Conservation (phyloP, 768 basidiomycete species). For the Boletus tylopilopsis region DNA sequence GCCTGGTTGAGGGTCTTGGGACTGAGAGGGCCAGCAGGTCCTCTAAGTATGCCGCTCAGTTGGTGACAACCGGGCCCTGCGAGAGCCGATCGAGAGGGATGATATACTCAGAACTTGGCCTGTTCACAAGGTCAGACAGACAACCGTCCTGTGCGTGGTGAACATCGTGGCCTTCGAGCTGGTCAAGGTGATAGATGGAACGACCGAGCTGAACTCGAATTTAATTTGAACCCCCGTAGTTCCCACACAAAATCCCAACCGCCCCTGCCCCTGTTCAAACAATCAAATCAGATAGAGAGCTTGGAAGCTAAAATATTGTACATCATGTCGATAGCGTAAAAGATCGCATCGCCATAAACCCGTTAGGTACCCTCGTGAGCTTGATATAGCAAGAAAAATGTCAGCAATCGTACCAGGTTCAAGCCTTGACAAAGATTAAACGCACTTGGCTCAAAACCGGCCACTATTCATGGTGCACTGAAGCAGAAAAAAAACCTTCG, state of each 20-base stretch:
- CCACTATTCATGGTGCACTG: background rate
- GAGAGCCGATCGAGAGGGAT: conserved; percentile 59
- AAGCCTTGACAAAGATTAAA: background rate
- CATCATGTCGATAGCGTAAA: too few species aligned
- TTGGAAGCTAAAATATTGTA: too few species aligned
- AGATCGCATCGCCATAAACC: too few species aligned
- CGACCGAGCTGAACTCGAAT: background rate
- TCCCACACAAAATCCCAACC: too few species aligned
- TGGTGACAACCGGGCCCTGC: conserved; percentile 53
- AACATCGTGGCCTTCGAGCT: conserved; percentile 64
- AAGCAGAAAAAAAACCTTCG: conserved; percentile 1
- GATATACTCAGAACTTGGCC: conserved; percentile 75
- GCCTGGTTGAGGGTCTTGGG: conserved; percentile 38
- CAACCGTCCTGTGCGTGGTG: conserved; percentile 46
- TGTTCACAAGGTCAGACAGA: conserved; percentile 50
- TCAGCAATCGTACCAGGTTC: too few species aligned
- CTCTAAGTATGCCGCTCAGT: conserved; percentile 66
- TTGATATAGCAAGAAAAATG: too few species aligned
- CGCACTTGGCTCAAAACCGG: background rate
- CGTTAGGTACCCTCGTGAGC: too few species aligned
- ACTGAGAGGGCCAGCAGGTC: conserved; percentile 34
- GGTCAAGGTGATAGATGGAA: conserved; percentile 7
- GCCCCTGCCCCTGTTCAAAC: too few species aligned
- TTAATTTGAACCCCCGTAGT: background rate
- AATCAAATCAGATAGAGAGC: too few species aligned